A percentile compares a stretch with the other conserved stretches of the same genome.
Evolutionary conservation across 805 yeast genomes (phyloP).

Genomic region (Candida dajiaensis): DNA sequence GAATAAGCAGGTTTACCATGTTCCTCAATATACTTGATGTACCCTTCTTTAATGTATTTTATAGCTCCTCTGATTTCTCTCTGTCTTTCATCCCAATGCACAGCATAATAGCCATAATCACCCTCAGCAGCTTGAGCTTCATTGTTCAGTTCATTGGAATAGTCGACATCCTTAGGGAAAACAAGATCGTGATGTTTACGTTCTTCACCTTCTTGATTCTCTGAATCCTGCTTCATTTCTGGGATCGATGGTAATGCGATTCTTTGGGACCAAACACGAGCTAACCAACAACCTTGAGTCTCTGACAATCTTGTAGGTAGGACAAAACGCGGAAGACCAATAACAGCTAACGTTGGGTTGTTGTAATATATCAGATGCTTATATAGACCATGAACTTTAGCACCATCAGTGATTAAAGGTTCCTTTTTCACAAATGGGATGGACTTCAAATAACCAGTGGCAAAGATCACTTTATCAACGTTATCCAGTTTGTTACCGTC

Average conservation of each 20-base stretch:
- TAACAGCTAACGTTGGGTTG: conserved; percentile 60
- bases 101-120: conserved; percentile 42
- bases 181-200: conserved; percentile 45
- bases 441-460: conserved; percentile 69
- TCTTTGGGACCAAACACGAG: conserved; percentile 55
- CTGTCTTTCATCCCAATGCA: conserved; percentile 46
- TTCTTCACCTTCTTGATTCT: conserved; percentile 41
- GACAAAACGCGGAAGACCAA: conserved; percentile 56
- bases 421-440: conserved; percentile 50
- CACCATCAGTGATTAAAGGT: conserved; percentile 38
- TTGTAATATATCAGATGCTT: conserved; percentile 50
- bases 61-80: conserved; percentile 36
- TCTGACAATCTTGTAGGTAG: conserved; percentile 59
- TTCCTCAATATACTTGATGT: conserved; percentile 32
- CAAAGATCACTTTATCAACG: conserved; percentile 57
- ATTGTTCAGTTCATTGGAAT: conserved; percentile 40
- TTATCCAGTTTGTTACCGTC: conserved; percentile 41
- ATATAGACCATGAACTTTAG: conserved; percentile 46
- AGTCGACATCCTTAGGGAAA: conserved; percentile 54
- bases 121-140: conserved; percentile 32
- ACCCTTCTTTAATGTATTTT: conserved; percentile 39
- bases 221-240: conserved; percentile 42
- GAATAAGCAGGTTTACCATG: conserved; percentile 33
- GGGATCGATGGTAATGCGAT: conserved; percentile 41
- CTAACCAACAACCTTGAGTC: conserved; percentile 59